Evolutionary conservation across 345 rosid species (phyloP), one percentile per base, ranked within the genome.

Genomic region (rapeseed (Brassica napus)): DNA sequence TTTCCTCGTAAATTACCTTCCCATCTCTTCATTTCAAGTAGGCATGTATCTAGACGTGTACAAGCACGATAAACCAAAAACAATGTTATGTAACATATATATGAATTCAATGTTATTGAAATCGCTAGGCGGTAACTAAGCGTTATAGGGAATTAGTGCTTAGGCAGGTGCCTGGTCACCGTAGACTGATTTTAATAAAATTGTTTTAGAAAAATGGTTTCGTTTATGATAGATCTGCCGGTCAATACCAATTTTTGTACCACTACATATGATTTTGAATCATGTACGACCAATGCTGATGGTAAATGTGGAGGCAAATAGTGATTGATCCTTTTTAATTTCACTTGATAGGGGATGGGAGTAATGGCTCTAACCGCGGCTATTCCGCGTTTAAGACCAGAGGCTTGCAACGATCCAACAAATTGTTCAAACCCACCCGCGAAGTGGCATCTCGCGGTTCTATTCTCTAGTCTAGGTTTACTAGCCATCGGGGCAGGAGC

Each of bases 401-500:
- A 81, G 0, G 37, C 65, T 61, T 92, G 94, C 39, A 6, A 15
- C 1, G 87, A 59, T 7, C 79, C 71, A 16, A 4, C 77, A 0
- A 18, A 59, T 4, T 92, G 91, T 73, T 67, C 52, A 0, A 78
- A 62, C 1, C 79, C 44, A 4, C 87, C 95, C 0, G 65, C 72
- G 16, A 28, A 57, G 4, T 82, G 92, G 90, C 92, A 89, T 72
- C 88, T 89, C 0, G 83, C 57, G 4, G 31, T 83, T 72, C 92
- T 89, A 18, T 87, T 81, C 18, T 16, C 70, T 0, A 83, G 88
- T 44, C 90, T 92, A 3, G 87, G 73, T 16, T 72, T 89, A 75
- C 74, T 90, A 31, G 85, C 89, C 49, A 76, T 92, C 1, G 95
- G 95, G 68, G 91, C 93, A 1, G 90, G 97, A 5, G 91, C 88